These are phyloP conservation scores for Podospora tetraspora DNA, from an alignment of 495 filamentous ascomycete genomes.

Conservation along the genomic window DNA sequence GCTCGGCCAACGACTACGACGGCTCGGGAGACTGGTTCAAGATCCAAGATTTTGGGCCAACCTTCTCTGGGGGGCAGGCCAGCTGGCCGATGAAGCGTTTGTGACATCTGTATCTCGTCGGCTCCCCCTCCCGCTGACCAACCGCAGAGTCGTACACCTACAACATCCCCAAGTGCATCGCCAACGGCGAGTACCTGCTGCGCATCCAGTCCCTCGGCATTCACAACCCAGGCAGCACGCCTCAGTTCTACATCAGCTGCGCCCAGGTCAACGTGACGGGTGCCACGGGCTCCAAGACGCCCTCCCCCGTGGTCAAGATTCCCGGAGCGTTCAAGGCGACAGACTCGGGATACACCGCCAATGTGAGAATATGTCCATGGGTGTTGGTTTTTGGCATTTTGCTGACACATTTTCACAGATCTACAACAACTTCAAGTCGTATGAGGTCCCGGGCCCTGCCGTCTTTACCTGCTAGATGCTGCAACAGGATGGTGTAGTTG, in stretches of 20 bases:
- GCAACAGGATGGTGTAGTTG: not conserved
- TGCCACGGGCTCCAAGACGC: slow-evolving; percentile 40
- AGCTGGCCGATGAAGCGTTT: slow-evolving; percentile 42
- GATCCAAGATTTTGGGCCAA: slow-evolving; percentile 44
- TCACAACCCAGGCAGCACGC: slow-evolving; percentile 51
- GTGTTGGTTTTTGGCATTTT: no score
- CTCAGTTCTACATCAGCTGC: slow-evolving; percentile 53
- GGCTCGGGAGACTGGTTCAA: slow-evolving; percentile 53
- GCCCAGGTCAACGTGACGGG: slow-evolving; percentile 54
- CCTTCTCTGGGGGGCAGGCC: slow-evolving; percentile 29
- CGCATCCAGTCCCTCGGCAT: slow-evolving; percentile 58
- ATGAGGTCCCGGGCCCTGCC: not conserved
- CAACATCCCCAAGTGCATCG: slow-evolving; percentile 50
- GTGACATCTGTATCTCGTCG: not conserved
- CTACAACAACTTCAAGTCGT: not conserved
- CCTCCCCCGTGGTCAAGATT: slow-evolving; percentile 44
- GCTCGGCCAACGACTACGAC: slow-evolving; percentile 39
- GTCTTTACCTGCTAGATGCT: not conserved
- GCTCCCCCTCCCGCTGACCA: not conserved
- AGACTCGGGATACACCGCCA: slow-evolving; percentile 51
- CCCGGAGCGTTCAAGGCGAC: slow-evolving; percentile 51
- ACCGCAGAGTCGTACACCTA: slow-evolving; percentile 41
- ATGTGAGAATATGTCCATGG: slow-evolving; percentile 20
- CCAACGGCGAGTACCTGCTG: slow-evolving; percentile 56
- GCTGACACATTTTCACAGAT: not conserved